Conservation (phyloP, 2,329 filamentous ascomycete genomes). For the Bisporella sp. region DNA sequence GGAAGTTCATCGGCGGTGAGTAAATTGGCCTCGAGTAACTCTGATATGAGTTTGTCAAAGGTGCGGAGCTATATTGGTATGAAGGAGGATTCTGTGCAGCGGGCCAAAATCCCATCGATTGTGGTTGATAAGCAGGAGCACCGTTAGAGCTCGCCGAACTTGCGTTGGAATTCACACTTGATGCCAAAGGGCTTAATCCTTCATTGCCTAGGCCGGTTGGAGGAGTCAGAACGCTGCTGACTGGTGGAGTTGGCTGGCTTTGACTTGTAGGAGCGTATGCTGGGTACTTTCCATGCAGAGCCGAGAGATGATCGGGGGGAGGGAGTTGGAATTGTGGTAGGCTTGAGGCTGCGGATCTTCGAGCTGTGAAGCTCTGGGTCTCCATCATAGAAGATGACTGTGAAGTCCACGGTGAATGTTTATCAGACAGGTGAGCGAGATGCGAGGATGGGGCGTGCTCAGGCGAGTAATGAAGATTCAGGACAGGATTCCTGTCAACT, state of each 20-base stretch:
- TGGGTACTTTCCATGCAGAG: constrained; percentile 44
- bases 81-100: constrained; percentile 36
- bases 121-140: constrained; percentile 47
- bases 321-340: constrained; percentile 65
- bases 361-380: constrained; percentile 60
- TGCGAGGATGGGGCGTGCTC: not conserved
- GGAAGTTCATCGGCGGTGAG: constrained; percentile 46
- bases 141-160: constrained; percentile 52
- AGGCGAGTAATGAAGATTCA: not conserved
- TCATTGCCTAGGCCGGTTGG: constrained; percentile 46
- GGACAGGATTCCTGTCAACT: constrained; percentile 6
- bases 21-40: constrained; percentile 44
- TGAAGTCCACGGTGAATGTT: constrained; percentile 16
- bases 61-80: constrained; percentile 50
- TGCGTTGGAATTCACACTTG: constrained; percentile 49
- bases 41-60: constrained; percentile 24
- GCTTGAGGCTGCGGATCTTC: constrained; percentile 61
- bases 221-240: constrained; percentile 34
- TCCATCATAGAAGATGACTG: constrained; percentile 38
- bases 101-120: constrained; percentile 51
- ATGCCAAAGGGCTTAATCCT: constrained; percentile 53
- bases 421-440: constrained; percentile 1
- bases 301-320: constrained; percentile 46
- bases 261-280: constrained; percentile 38
- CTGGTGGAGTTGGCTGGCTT: constrained; percentile 29